Evolutionary conservation across 1,139 yeast species (phyloP).

Genomic region (Lodderomyces jiufengensis): DNA sequence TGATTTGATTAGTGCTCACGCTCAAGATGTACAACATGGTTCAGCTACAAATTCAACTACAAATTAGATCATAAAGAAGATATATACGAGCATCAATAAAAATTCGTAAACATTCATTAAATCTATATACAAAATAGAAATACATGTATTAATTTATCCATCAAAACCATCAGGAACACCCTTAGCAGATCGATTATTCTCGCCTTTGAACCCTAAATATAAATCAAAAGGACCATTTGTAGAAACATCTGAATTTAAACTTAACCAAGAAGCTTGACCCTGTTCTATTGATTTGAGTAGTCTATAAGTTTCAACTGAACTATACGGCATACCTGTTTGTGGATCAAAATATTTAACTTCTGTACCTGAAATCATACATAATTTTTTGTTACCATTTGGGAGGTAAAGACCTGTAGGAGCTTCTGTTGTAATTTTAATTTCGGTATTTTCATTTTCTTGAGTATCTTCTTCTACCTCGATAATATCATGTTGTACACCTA

Average conservation of each 20-base stretch:
- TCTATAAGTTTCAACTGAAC: constrained; percentile 75
- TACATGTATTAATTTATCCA: not conserved
- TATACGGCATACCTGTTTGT: constrained; percentile 77
- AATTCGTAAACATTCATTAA: too few relatives aligned
- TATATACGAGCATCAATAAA: too few relatives aligned
- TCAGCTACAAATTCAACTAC: constrained; percentile 13
- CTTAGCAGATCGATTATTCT: constrained; percentile 57
- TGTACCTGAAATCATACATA: constrained; percentile 74
- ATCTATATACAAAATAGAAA: too few relatives aligned
- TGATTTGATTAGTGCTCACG: constrained; percentile 60
- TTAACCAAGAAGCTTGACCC: constrained; percentile 70
- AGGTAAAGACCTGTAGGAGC: constrained; percentile 74
- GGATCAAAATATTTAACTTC: constrained; percentile 88
- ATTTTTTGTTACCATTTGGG: constrained; percentile 66
- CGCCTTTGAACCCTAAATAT: constrained; percentile 56
- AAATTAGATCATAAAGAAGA: constrained; percentile 5
- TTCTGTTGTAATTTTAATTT: constrained; percentile 53
- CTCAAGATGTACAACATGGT: constrained; percentile 53
- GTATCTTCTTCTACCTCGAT: constrained; percentile 42
- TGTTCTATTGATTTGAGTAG: constrained; percentile 64
- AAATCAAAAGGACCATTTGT: constrained; percentile 61
- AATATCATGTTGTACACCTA: constrained; percentile 58
- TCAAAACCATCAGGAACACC: constrained; percentile 88
- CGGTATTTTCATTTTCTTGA: constrained; percentile 38
- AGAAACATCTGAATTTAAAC: constrained; percentile 31